Evolutionary conservation across 2,329 filamentous ascomycete genomes (phyloP).

Genomic region (Coccinonectria pachysandricola): DNA sequence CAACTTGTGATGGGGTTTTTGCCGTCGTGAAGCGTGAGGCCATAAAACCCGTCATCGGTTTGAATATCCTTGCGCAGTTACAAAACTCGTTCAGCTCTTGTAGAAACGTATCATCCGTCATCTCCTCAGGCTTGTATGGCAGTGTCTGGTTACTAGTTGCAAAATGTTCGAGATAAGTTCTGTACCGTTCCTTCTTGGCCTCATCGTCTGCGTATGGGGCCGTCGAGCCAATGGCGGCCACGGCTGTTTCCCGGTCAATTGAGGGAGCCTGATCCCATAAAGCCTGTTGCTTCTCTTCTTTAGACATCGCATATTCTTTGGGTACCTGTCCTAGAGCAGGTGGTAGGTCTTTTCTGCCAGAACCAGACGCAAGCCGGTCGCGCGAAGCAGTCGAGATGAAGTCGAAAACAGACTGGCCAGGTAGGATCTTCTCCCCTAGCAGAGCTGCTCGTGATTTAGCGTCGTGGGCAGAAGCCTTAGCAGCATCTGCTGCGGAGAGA

Average conservation of each 20-base stretch:
- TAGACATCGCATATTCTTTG: conserved; percentile 49
- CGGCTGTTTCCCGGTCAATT: conserved; percentile 55
- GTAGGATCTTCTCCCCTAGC: conserved; percentile 66
- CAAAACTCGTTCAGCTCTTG: conserved; percentile 71
- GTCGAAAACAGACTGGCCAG: conserved; percentile 92
- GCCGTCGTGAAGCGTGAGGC: conserved; percentile 82
- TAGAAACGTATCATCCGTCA: conserved; percentile 62
- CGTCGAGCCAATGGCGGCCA: conserved; percentile 56
- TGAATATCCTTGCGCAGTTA: conserved; percentile 62
- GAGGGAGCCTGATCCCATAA: conserved; percentile 50
- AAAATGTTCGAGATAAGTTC: conserved; percentile 67
- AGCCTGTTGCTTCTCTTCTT: conserved; percentile 51
- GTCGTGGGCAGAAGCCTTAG: conserved; percentile 65
- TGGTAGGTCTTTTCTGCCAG: conserved; percentile 68
- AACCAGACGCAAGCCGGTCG: conserved; percentile 63
- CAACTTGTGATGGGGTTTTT: conserved; percentile 31
- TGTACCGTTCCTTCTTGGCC: conserved; percentile 69
- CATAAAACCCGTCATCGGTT: conserved; percentile 85
- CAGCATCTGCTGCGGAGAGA: conserved; percentile 64
- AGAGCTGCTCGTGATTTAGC: conserved; percentile 67
- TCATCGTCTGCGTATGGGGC: conserved; percentile 77
- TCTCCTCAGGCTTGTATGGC: conserved; percentile 34
- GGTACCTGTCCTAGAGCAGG: conserved; percentile 67
- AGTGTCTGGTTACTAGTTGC: conserved; percentile 39
- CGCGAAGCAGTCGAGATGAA: conserved; percentile 72